Evolutionary conservation across 345 rosid species (phyloP).

Genomic region (Hibiscus syriacus): DNA sequence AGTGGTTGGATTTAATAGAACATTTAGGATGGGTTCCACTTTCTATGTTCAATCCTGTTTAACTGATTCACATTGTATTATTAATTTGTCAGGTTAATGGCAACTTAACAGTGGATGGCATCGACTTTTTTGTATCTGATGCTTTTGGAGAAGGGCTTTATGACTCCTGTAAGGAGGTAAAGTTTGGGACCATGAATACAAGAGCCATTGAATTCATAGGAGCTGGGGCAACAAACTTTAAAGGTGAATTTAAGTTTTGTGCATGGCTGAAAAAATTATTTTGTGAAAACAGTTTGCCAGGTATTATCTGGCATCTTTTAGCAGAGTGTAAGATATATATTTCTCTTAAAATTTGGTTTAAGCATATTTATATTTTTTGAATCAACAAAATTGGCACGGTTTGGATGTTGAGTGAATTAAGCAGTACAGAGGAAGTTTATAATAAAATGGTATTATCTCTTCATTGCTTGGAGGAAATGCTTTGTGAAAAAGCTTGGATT

Average conservation of each 20-base stretch:
- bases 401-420: background rate
- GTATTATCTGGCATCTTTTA: background rate
- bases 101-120: constrained; percentile 79
- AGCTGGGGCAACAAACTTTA: constrained; percentile 81
- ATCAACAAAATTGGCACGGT: background rate
- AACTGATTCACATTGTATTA: background rate
- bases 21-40: background rate
- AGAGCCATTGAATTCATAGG: constrained; percentile 86
- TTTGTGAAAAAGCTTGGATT: background rate
- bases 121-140: constrained; percentile 59
- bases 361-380: background rate
- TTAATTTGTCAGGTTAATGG: constrained; percentile 46
- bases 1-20: background rate
- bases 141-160: constrained; percentile 82
- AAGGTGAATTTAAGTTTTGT: constrained; percentile 42
- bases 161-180: constrained; percentile 91
- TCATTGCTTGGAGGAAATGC: background rate
- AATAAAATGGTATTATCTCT: background rate
- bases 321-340: background rate
- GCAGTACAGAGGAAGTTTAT: background rate
- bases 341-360: background rate
- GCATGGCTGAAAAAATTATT: background rate
- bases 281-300: background rate
- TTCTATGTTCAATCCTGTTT: background rate
- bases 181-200: constrained; percentile 96